Percentiles rank a stretch among this genome's conserved stretches.
Evolutionary conservation across 305 asterid species (phyloP).

Genomic region (Solanum chacoense): DNA sequence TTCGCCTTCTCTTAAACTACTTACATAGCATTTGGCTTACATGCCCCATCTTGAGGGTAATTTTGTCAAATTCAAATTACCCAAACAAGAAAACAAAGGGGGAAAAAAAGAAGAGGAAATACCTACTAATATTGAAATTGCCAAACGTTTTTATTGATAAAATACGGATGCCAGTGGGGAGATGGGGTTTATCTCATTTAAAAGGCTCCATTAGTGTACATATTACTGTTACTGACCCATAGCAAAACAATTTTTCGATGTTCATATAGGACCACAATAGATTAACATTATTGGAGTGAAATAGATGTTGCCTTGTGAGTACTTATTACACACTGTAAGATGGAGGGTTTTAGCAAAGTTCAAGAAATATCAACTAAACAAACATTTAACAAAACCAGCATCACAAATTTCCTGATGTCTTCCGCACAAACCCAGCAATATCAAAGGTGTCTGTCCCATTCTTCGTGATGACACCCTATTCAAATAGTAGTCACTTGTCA

Average conservation of each 20-base stretch:
- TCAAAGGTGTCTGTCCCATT: conserved; percentile 47
- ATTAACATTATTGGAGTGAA: neutral
- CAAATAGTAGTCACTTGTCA: neutral
- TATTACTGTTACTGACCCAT: neutral
- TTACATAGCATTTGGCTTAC: neutral
- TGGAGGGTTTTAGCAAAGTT: neutral
- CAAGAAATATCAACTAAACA: neutral
- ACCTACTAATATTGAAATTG: neutral
- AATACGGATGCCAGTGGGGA: neutral
- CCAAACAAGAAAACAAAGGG: neutral
- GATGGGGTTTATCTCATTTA: neutral
- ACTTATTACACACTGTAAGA: neutral
- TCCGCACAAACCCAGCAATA: conserved; percentile 38
- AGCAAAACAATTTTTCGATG: neutral
- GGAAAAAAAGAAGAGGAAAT: neutral
- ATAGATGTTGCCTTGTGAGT: neutral
- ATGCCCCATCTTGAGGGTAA: neutral
- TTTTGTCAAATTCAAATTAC: neutral
- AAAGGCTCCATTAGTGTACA: neutral
- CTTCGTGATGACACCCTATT: conserved; percentile 75
- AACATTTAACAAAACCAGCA: neutral
- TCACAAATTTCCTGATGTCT: conserved; percentile 23
- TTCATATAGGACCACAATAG: neutral
- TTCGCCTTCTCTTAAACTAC: neutral
- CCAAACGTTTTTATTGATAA: neutral